These are phyloP conservation scores for Yarrowia alimentaria DNA, from an alignment of 805 yeast species.

Conservation along the genomic window DNA sequence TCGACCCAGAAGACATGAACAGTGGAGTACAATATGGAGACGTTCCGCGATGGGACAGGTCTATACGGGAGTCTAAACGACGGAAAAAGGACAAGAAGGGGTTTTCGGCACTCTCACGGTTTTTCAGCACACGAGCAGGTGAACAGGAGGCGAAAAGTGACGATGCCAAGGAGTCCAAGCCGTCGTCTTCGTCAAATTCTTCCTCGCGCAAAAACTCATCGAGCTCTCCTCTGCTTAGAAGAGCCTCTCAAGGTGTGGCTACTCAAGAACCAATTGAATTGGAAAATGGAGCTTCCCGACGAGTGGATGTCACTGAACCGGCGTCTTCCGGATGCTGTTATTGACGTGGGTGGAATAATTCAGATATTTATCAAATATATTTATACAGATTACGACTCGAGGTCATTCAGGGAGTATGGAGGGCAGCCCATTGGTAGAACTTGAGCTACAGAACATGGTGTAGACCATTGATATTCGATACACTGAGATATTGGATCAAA, in stretches of 20 bases:
- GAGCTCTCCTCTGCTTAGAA: not conserved
- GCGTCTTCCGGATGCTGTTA: slow-evolving; percentile 9
- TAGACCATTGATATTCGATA: too few species aligned
- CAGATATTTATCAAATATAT: not conserved
- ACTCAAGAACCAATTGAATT: slow-evolving; percentile 9
- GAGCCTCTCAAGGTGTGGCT: not conserved
- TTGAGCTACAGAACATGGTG: too few species aligned
- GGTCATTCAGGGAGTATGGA: too few species aligned
- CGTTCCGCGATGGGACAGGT: slow-evolving; percentile 42
- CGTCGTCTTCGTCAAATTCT: not conserved
- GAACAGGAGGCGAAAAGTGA: slow-evolving; percentile 20
- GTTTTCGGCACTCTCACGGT: slow-evolving; percentile 12
- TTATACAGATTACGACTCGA: too few species aligned
- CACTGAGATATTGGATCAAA: too few species aligned
- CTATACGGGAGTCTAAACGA: slow-evolving; percentile 28
- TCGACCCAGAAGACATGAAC: slow-evolving; percentile 49
- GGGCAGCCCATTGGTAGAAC: too few species aligned
- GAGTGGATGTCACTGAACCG: slow-evolving; percentile 10
- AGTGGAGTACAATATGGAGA: slow-evolving; percentile 56
- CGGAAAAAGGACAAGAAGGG: slow-evolving; percentile 19
- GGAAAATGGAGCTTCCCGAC: not conserved
- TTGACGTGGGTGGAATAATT: not conserved
- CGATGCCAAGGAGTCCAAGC: not conserved
- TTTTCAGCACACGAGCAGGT: slow-evolving; percentile 1
- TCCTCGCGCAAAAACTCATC: not conserved